Evolutionary conservation across 768 basidiomycete species (phyloP).

Genomic region (Phanerodontia chrysosporium): DNA sequence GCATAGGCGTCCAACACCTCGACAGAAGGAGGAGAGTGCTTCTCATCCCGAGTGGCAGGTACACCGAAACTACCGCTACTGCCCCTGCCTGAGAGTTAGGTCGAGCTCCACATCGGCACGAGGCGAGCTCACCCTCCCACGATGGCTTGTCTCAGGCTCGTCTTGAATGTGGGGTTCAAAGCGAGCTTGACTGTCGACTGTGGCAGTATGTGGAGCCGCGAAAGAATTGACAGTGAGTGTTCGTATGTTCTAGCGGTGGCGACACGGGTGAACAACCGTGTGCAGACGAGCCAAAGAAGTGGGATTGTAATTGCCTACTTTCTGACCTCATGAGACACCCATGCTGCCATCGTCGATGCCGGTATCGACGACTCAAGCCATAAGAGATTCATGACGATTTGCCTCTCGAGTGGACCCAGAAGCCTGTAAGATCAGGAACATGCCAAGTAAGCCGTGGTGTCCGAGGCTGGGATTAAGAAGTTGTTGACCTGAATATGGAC

Average conservation of each 20-base stretch:
- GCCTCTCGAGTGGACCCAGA: constrained; percentile 73
- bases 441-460: not conserved
- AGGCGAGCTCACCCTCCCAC: constrained; percentile 70
- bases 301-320: constrained; percentile 51
- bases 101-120: not conserved
- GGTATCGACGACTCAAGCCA: constrained; percentile 82
- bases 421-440: constrained; percentile 43
- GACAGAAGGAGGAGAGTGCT: constrained; percentile 46
- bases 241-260: constrained; percentile 73
- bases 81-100: constrained; percentile 42
- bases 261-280: not conserved
- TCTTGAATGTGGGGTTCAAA: constrained; percentile 73
- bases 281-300: not conserved
- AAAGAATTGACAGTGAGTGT: constrained; percentile 57
- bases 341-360: constrained; percentile 63
- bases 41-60: constrained; percentile 62
- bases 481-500: constrained; percentile 75
- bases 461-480: not conserved
- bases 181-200: constrained; percentile 56
- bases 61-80: constrained; percentile 81
- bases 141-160: constrained; percentile 75
- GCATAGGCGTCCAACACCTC: constrained; percentile 77
- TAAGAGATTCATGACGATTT: constrained; percentile 81
- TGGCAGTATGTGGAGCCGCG: constrained; percentile 66
- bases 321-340: constrained; percentile 73